A percentile compares a stretch with the other conserved stretches of the same genome.
phyloP scores from a whole-genome alignment of 2,329 filamentous ascomycete species.

The Erysiphe pulchra region DNA sequence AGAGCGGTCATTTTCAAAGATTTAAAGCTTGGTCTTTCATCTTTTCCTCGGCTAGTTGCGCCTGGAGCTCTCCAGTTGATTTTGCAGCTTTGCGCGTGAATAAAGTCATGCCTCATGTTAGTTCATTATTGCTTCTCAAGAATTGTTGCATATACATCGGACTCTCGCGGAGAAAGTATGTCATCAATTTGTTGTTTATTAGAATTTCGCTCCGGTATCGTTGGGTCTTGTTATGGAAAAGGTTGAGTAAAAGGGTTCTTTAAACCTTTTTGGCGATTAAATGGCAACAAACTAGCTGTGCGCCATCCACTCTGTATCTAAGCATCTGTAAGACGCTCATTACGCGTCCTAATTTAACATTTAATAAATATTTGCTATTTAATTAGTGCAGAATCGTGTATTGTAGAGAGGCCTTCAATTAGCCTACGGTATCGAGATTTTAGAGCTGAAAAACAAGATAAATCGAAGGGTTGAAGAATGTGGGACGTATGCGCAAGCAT shows the following conservation, averaged over 20 bases:
- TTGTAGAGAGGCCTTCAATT: neutral
- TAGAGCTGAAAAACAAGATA: neutral
- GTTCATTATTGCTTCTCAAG: neutral
- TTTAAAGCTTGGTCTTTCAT: neutral
- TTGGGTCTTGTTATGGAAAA: neutral
- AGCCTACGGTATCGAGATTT: neutral
- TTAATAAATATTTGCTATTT: too few species aligned
- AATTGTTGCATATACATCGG: neutral
- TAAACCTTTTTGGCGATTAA: too few species aligned
- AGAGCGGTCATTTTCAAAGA: neutral
- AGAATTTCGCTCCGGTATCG: neutral
- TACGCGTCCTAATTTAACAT: neutral
- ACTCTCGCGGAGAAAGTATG: neutral
- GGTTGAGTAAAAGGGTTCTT: neutral
- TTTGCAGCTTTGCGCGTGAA: too few species aligned
- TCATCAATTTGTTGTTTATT: neutral
- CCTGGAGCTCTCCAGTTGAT: too few species aligned
- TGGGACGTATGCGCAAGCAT: neutral
- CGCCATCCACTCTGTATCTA: neutral
- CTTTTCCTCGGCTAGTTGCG: neutral
- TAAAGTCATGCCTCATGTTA: too few species aligned
- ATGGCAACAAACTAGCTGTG: neutral
- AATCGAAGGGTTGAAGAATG: neutral
- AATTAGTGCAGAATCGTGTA: too few species aligned
- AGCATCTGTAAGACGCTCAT: neutral